Evolutionary conservation across 2,329 filamentous ascomycete species (phyloP).

Genomic region (Tetracladium maxilliforme): DNA sequence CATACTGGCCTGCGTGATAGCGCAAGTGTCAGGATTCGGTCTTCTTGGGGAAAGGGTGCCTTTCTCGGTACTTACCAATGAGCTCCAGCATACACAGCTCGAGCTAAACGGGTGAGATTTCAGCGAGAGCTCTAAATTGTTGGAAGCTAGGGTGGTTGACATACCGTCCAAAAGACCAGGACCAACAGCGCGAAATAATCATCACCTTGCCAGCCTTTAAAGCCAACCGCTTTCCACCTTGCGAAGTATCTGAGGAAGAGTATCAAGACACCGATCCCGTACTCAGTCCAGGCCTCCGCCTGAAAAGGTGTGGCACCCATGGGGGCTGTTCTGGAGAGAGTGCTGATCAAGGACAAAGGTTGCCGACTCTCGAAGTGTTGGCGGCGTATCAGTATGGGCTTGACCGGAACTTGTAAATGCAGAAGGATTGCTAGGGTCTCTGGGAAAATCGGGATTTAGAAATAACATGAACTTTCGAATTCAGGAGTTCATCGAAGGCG

Average conservation of each 20-base stretch:
- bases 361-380: too few relatives aligned
- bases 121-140: background rate
- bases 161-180: constrained; percentile 23
- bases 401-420: too few relatives aligned
- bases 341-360: too few relatives aligned
- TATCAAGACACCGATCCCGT: constrained; percentile 20
- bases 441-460: too few relatives aligned
- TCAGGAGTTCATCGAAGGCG: too few relatives aligned
- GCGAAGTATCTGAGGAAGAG: constrained; percentile 22
- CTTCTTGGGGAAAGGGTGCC: constrained; percentile 2
- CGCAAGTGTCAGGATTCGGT: constrained; percentile 1
- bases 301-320: too few relatives aligned
- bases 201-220: constrained; percentile 24
- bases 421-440: too few relatives aligned
- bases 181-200: constrained; percentile 22
- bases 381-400: too few relatives aligned
- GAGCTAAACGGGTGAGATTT: constrained; percentile 7
- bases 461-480: too few relatives aligned
- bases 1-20: constrained; percentile 19
- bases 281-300: constrained; percentile 26
- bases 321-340: too few relatives aligned
- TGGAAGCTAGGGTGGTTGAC: constrained; percentile 1
- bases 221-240: constrained; percentile 20
- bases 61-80: constrained; percentile 18
- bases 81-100: constrained; percentile 12